Percentiles rank a stretch among this genome's conserved stretches.
phyloP scores from a whole-genome alignment of 352 stramenopile species.

The Pythium rhizo-oryzae region DNA sequence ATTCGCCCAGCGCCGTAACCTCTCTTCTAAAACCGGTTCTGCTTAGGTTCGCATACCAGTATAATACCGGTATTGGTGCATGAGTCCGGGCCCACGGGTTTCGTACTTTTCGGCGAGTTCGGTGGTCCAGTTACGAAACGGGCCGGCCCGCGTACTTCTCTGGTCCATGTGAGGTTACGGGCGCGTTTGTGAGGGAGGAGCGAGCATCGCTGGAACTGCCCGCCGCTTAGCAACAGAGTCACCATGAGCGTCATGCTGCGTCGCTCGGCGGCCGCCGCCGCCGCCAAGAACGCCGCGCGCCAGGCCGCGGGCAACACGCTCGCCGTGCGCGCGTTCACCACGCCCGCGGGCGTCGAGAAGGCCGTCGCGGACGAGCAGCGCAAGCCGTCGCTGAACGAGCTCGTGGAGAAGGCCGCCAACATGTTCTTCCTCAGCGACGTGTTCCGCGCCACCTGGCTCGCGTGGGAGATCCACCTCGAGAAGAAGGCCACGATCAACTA shows the following conservation, averaged over 20 bases:
- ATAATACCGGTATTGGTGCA: constrained; percentile 8
- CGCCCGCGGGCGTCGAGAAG: constrained; percentile 12
- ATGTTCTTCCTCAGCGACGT: constrained; percentile 87
- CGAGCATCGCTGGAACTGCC: constrained; percentile 6
- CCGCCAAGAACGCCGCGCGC: constrained; percentile 23
- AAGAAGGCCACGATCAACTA: constrained; percentile 99
- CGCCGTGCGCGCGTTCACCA: constrained; percentile 33
- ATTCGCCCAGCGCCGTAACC: background rate
- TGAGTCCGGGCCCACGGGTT: constrained; percentile 25
- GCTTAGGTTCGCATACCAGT: constrained; percentile 13
- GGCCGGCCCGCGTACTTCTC: constrained; percentile 19
- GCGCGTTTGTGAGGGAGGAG: background rate
- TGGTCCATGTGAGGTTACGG: constrained; percentile 29
- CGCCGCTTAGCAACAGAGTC: background rate
- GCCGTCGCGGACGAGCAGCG: constrained; percentile 36
- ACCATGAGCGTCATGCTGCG: constrained; percentile 49
- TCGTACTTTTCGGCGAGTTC: background rate
- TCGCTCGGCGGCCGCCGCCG: constrained; percentile 45
- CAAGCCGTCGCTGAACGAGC: constrained; percentile 67
- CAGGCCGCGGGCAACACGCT: constrained; percentile 23
- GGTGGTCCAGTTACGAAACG: constrained; percentile 15
- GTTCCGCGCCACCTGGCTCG: constrained; percentile 76
- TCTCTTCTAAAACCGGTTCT: constrained; percentile 19
- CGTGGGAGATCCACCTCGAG: constrained; percentile 83
- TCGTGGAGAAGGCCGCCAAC: constrained; percentile 83